Evolutionary conservation across 2,329 filamentous ascomycete genomes (phyloP).

Genomic region (Nigrospora osmanthi): DNA sequence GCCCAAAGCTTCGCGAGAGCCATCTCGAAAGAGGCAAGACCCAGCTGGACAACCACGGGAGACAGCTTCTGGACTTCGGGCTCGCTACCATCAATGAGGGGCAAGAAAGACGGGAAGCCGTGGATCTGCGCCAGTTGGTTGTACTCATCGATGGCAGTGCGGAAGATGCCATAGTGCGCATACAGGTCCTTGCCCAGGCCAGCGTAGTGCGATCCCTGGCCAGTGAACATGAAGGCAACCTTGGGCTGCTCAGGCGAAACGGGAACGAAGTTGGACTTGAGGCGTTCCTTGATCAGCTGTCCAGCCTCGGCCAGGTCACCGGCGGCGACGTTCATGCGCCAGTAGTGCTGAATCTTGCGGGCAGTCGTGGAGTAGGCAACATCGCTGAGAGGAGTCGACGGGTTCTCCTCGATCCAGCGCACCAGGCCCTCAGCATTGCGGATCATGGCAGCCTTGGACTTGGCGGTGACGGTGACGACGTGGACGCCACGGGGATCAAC

Average conservation of each 20-base stretch:
- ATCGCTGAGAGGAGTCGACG: slow-evolving; percentile 44
- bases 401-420: slow-evolving; percentile 41
- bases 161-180: slow-evolving; percentile 37
- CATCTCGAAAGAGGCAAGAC: slow-evolving; percentile 47
- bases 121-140: slow-evolving; percentile 41
- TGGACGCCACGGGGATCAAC: slow-evolving; percentile 48
- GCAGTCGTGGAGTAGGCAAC: slow-evolving; percentile 64
- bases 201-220: slow-evolving; percentile 48
- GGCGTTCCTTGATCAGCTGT: slow-evolving; percentile 29
- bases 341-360: slow-evolving; percentile 52
- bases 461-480: slow-evolving; percentile 50
- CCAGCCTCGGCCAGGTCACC: slow-evolving; percentile 32
- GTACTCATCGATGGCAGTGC: slow-evolving; percentile 47
- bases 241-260: slow-evolving; percentile 35
- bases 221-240: slow-evolving; percentile 47
- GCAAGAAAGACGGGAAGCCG: slow-evolving; percentile 48
- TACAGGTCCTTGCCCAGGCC: slow-evolving; percentile 44
- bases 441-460: slow-evolving; percentile 46
- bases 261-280: slow-evolving; percentile 34
- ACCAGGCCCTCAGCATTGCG: slow-evolving; percentile 50
- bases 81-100: slow-evolving; percentile 38
- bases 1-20: slow-evolving; percentile 47
- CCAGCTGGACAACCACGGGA: slow-evolving; percentile 45
- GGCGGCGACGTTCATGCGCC: slow-evolving; percentile 42
- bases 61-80: slow-evolving; percentile 35